Percentiles rank a stretch among this genome's conserved stretches.
Conservation (phyloP, 2,329 filamentous ascomycete genomes). For the Westerdykella aurantiaca region DNA sequence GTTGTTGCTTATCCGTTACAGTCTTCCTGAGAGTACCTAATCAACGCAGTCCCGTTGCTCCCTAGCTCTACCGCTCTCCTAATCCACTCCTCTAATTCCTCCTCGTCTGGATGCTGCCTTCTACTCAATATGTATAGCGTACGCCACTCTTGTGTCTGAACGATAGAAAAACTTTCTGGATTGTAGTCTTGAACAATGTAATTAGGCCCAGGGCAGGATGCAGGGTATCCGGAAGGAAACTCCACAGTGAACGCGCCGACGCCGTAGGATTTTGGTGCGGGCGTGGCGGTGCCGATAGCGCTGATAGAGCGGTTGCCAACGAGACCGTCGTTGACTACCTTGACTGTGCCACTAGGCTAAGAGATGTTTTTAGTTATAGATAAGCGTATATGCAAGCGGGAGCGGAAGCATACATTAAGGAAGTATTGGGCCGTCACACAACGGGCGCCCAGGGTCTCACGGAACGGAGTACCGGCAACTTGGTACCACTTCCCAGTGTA, state of each 20-base stretch:
- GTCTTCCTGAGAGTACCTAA: slow-evolving; percentile 16
- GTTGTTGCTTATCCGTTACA: slow-evolving; percentile 5
- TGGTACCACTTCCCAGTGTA: slow-evolving; percentile 29
- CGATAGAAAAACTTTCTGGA: slow-evolving; percentile 24
- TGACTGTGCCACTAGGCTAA: slow-evolving; percentile 16
- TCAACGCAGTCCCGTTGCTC: slow-evolving; percentile 12
- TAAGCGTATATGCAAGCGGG: background rate
- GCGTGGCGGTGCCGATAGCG: slow-evolving; percentile 19
- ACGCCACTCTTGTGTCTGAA: slow-evolving; percentile 25
- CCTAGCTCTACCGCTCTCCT: slow-evolving; percentile 13
- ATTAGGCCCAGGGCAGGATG: slow-evolving; percentile 21
- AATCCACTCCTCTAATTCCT: slow-evolving; percentile 16
- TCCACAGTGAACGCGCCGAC: slow-evolving; percentile 17
- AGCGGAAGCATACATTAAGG: slow-evolving; percentile 7
- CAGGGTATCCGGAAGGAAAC: slow-evolving; percentile 15
- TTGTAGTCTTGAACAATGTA: slow-evolving; percentile 26
- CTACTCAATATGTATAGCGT: slow-evolving; percentile 25
- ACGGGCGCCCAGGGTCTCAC: slow-evolving; percentile 19
- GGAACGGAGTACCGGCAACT: slow-evolving; percentile 26
- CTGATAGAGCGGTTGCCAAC: slow-evolving; percentile 10
- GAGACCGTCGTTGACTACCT: slow-evolving; percentile 20
- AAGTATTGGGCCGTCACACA: slow-evolving; percentile 22
- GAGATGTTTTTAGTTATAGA: background rate
- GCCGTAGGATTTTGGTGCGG: slow-evolving; percentile 17
- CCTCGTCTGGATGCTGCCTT: slow-evolving; percentile 14